Evolutionary conservation across 2,329 filamentous ascomycete genomes (phyloP), one percentile per base, ranked within the genome.

Genomic region (Delphinella strobiligena): DNA sequence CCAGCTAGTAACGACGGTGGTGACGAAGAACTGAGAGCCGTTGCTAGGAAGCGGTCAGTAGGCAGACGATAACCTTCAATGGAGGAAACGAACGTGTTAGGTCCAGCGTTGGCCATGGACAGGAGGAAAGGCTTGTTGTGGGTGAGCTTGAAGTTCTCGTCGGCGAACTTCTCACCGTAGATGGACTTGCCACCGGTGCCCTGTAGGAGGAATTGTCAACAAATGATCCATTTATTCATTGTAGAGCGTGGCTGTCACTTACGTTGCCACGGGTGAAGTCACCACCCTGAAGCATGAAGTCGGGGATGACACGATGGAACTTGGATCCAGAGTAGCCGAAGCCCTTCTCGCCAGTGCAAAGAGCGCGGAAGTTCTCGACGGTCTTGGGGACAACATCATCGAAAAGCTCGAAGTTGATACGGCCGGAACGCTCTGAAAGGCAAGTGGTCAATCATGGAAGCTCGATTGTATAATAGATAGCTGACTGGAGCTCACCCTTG

Each of bases 221-320:
- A 5, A 9, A 5, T 24, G 10, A n/a, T n/a, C n/a, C n/a, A n/a
- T n/a, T n/a, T n/a, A n/a, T n/a, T n/a, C n/a, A n/a, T n/a, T n/a
- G n/a, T n/a, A n/a, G n/a, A n/a, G n/a, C n/a, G n/a, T n/a, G n/a
- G n/a, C n/a, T n/a, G n/a, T n/a, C 8, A 68, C 83, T 64, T 72
- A 93, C 87, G 61, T 96, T 89, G 59, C 87, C 88, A 46, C 77
- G 80, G 41, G 89, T 98, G 62, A 98, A 98, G 64, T 96, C 91
- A 66, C 91, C 89, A 59, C 91, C 88, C 69, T 95, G 83, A 56
- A 95, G 89, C 89, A 98, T 96, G 67, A 98, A 98, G 55, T 87
- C 77, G 70, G 94, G 94, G 68, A 98, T 98, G 49, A 98, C 83
- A 44, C 89, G 84, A 71, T 98, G 89, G 72, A 98, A 96, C 56